Evolutionary conservation across 2,329 filamentous ascomycete species (phyloP).

Genomic region (Alternaria sp.): DNA sequence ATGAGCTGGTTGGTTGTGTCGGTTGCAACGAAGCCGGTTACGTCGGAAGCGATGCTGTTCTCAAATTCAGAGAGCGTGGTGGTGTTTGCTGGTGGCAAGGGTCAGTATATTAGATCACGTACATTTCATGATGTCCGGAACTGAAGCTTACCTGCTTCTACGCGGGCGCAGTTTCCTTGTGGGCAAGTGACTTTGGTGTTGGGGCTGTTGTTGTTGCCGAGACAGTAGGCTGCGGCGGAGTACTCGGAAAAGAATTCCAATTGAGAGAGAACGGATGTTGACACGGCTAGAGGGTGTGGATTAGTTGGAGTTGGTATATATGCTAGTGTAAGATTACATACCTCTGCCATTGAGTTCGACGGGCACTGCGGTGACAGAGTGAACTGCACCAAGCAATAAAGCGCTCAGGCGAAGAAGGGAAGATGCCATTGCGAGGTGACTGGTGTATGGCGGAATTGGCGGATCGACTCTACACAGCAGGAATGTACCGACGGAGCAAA

Average conservation of each 20-base stretch:
- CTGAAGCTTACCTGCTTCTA: conserved; percentile 46
- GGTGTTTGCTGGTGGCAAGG: conserved; percentile 47
- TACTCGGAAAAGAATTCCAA: conserved; percentile 62
- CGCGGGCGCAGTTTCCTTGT: conserved; percentile 58
- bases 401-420: conserved; percentile 29
- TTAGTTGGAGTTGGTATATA: neutral
- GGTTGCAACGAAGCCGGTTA: conserved; percentile 58
- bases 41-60: conserved; percentile 53
- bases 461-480: neutral
- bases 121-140: accelerated
- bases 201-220: conserved; percentile 57
- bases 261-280: conserved; percentile 51
- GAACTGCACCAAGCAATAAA: conserved; percentile 30
- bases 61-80: conserved; percentile 60
- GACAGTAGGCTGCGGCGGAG: conserved; percentile 63
- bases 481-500: neutral
- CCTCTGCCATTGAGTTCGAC: conserved; percentile 41
- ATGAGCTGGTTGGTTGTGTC: conserved; percentile 62
- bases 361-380: conserved; percentile 37
- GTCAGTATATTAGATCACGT: neutral
- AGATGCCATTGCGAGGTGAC: conserved; percentile 19
- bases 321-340: conserved; percentile 16
- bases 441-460: neutral
- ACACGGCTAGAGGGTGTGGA: conserved; percentile 43
- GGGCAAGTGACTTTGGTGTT: conserved; percentile 57